A percentile compares a stretch with the other conserved stretches of the same genome.
phyloP scores from a whole-genome alignment of 305 asterid genomes.

The Vinca major region DNA sequence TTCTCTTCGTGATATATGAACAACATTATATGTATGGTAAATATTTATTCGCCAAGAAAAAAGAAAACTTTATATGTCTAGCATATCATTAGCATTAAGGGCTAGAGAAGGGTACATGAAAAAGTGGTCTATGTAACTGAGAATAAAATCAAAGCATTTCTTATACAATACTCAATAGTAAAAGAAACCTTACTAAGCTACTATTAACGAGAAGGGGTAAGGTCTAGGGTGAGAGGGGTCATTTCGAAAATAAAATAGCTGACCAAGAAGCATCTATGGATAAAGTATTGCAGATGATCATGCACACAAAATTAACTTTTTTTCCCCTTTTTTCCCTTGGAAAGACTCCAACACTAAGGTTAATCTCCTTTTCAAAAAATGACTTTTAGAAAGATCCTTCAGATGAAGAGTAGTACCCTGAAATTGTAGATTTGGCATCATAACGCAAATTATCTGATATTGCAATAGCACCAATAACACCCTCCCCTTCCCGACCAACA shows the following conservation, averaged over 20 bases:
- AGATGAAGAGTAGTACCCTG: constrained; percentile 36
- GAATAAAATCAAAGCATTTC: neutral
- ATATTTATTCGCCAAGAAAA: neutral
- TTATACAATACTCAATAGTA: neutral
- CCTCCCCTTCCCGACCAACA: constrained; percentile 95
- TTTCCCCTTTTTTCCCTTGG: neutral
- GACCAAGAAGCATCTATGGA: neutral
- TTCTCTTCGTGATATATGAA: neutral
- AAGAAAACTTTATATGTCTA: no score
- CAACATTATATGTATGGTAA: neutral
- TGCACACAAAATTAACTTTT: neutral
- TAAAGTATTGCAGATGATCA: neutral
- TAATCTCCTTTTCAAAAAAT: neutral
- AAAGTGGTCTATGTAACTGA: neutral
- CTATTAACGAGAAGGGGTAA: neutral
- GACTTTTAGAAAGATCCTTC: neutral
- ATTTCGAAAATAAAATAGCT: neutral
- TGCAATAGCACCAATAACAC: constrained; percentile 84
- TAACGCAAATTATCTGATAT: constrained; percentile 70
- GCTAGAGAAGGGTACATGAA: neutral
- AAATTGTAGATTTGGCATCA: constrained; percentile 73
- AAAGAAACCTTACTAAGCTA: neutral
- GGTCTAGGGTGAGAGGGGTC: neutral
- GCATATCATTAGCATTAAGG: no score
- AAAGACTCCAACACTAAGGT: neutral